Evolutionary conservation across 192 early-diverging fungal genomes (phyloP), one percentile per base, ranked within the genome.

Genomic region (Umbelopsis ramanniana): DNA sequence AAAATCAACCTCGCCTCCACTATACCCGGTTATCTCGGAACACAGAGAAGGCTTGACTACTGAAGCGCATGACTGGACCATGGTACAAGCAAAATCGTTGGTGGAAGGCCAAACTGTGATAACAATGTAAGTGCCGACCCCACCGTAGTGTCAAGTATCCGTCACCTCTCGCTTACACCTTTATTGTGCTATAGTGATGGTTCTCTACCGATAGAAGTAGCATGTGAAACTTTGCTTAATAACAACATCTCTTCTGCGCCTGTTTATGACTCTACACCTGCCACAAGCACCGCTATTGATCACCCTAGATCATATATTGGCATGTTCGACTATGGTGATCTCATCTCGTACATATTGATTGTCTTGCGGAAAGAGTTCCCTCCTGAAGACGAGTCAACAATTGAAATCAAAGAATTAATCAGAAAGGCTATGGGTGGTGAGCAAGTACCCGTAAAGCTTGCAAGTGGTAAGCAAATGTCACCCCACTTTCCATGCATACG

Each of bases 291-390:
- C 8, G 10, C 72, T 33, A 54, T 74, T 52, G 55, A 80, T n/a
- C 38, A 52, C 24, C 81, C 71, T 37, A 85, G 83, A 17, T 79
- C 81, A 19, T 96, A 88, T 76, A 83, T 92, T 19, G 94, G 94
- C 43, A 93, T 96, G 91, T 94, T 96, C 81, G 94, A 96, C 73
- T 90, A 91, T 74, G 91, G 89, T 67, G 94, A 96, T 67, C 75
- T 94, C 55, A 91, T 93, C 70, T 83, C 92, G 0, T 96, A 91
- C 78, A 75, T 96, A 2, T 73, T 96, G 54, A 68, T 91, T 35
- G 76, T 88, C 9, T 74, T 92, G n/a, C 82, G 86, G 46, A 89
- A 86, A 50, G 84, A 83, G 69, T 46, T 79, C 7, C 66, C 77
- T 24, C 71, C 76, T 14, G 69, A 79, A 47, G 74, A 79, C 23